A percentile compares a stretch with the other conserved stretches of the same genome.
Conservation (phyloP, 495 filamentous ascomycete genomes). For the Acidiella bohemica region DNA sequence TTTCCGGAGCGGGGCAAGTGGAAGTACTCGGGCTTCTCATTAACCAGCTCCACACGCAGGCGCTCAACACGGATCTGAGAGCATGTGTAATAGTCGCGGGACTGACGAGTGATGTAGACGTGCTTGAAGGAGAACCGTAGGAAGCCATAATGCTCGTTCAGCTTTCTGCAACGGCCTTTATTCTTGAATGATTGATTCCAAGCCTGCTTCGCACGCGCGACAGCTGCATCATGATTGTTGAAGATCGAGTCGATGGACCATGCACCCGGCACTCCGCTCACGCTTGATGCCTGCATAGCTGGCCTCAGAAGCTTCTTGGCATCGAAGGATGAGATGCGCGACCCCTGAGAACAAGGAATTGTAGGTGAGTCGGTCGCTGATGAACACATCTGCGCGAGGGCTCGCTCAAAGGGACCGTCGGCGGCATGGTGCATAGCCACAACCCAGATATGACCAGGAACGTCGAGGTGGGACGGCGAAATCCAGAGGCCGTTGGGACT, state of each 20-base stretch:
- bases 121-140: conserved; percentile 3
- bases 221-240: background rate
- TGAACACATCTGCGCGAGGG: too few relatives aligned
- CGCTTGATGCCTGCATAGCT: background rate
- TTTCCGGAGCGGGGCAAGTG: background rate
- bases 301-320: background rate
- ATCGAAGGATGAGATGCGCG: background rate
- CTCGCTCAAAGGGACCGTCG: too few relatives aligned
- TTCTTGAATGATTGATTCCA: conserved; percentile 3
- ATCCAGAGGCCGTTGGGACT: background rate
- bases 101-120: background rate
- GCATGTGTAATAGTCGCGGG: background rate
- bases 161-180: conserved; percentile 5
- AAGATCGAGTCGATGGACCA: conserved; percentile 1
- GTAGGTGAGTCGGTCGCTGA: too few relatives aligned
- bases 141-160: conserved; percentile 6
- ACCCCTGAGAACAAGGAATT: background rate
- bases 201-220: conserved; percentile 1
- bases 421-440: conserved; percentile 7
- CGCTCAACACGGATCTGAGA: conserved; percentile 11
- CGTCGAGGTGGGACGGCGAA: conserved; percentile 1
- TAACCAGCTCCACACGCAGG: background rate
- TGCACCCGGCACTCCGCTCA: background rate
- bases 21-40: conserved; percentile 3
- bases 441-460: conserved; percentile 7